Conservation (phyloP, 148 eudicot species). For the Amaranthus palmeri region DNA sequence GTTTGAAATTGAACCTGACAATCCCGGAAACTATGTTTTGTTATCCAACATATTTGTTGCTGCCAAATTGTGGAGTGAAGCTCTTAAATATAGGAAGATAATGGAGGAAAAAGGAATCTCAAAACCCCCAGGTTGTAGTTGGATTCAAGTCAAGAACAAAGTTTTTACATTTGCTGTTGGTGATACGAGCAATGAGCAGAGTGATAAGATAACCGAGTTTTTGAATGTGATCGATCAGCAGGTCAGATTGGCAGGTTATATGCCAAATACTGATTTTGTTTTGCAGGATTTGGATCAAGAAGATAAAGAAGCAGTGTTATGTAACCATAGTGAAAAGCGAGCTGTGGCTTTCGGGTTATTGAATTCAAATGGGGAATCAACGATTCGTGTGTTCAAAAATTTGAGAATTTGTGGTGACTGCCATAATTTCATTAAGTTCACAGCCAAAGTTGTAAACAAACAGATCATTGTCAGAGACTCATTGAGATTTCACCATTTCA, state of each 20-base stretch:
- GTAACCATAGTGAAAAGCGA: constrained; percentile 79
- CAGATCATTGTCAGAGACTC: constrained; percentile 75
- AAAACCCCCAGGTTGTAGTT: constrained; percentile 79
- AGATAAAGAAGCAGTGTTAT: constrained; percentile 64
- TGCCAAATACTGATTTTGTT: constrained; percentile 69
- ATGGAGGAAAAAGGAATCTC: constrained; percentile 60
- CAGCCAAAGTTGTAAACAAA: constrained; percentile 52
- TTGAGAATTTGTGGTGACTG: constrained; percentile 85
- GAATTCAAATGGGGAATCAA: constrained; percentile 55
- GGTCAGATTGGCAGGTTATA: constrained; percentile 62
- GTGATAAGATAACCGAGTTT: constrained; percentile 50
- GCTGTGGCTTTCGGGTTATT: constrained; percentile 83
- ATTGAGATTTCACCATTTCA: constrained; percentile 82
- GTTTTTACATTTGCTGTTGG: constrained; percentile 69
- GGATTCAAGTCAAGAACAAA: constrained; percentile 65
- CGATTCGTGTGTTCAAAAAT: constrained; percentile 67
- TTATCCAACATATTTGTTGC: constrained; percentile 55
- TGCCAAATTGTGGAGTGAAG: constrained; percentile 68
- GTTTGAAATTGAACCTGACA: constrained; percentile 66
- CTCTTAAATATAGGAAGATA: constrained; percentile 55
- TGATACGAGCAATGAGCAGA: constrained; percentile 62
- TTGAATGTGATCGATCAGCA: constrained; percentile 46
- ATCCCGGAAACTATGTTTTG: constrained; percentile 72
- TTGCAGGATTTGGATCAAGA: constrained; percentile 77
- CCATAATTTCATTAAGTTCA: constrained; percentile 67